Conservation (phyloP, 768 basidiomycete genomes). For the Amyloporia xantha region DNA sequence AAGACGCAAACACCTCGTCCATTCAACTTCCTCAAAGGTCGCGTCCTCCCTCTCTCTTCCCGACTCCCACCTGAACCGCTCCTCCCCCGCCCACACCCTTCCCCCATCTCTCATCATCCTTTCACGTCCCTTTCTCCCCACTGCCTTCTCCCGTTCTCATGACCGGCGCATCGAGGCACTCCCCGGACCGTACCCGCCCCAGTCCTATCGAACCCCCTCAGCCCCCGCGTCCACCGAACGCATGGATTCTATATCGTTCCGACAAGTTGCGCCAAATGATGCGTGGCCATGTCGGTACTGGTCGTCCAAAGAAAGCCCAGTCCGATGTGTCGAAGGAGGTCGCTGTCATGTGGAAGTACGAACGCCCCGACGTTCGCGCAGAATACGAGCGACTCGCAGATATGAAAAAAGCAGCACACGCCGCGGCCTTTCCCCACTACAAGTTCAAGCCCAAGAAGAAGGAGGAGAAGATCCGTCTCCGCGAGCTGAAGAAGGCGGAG, state of each 20-base stretch:
- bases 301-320: constrained; percentile 2
- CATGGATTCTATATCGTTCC: constrained; percentile 16
- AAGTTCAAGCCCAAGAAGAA: constrained; percentile 21
- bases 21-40: neutral
- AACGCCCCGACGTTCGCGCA: neutral
- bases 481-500: constrained; percentile 6
- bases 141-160: neutral
- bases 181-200: neutral
- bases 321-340: constrained; percentile 10
- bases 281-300: neutral
- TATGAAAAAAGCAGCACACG: constrained; percentile 19
- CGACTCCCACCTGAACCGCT: neutral
- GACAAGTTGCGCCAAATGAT: constrained; percentile 6
- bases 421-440: constrained; percentile 19
- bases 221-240: constrained; percentile 12
- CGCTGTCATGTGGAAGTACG: constrained; percentile 3
- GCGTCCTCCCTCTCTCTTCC: neutral
- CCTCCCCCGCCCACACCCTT: neutral
- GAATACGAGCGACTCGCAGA: constrained; percentile 15
- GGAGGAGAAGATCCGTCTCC: constrained; percentile 11
- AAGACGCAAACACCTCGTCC: constrained; percentile 2
- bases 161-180: neutral
- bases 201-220: neutral
- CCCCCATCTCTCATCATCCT: neutral
- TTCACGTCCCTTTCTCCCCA: neutral